phyloP scores from a whole-genome alignment of 202 grass and related monocot genomes.

The Zoysia matrella region DNA sequence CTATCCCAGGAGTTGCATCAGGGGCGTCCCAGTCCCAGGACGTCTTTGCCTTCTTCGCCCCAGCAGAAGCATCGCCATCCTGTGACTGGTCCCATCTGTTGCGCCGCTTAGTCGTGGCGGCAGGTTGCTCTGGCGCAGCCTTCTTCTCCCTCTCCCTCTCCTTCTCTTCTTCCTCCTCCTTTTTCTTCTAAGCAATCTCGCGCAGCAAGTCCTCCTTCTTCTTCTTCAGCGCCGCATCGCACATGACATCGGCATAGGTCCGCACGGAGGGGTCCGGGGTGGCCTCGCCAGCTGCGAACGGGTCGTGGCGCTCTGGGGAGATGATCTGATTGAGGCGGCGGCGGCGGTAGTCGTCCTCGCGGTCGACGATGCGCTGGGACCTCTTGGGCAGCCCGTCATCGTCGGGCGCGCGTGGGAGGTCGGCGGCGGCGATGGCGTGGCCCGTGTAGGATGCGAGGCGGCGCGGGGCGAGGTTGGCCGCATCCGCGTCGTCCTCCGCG shows the following conservation, averaged over 20 bases:
- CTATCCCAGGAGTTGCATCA: conserved; percentile 71
- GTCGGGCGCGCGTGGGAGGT: conserved; percentile 60
- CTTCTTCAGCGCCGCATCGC: conserved; percentile 67
- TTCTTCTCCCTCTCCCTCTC: conserved; percentile 52
- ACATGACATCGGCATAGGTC: conserved; percentile 85
- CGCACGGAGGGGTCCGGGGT: conserved; percentile 81
- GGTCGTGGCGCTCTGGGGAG: conserved; percentile 88
- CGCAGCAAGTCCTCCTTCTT: conserved; percentile 81
- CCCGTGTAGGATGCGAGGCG: conserved; percentile 78
- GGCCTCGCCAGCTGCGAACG: conserved; percentile 78
- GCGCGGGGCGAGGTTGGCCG: conserved; percentile 55
- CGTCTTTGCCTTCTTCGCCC: conserved; percentile 49
- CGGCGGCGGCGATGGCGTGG: conserved; percentile 67
- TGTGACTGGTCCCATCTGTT: conserved; percentile 73
- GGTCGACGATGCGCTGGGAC: no score
- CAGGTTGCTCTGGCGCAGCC: conserved; percentile 50
- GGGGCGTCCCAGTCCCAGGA: conserved; percentile 91
- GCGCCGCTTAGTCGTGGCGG: conserved; percentile 55
- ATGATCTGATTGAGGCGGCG: conserved; percentile 45
- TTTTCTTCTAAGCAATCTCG: conserved; percentile 32
- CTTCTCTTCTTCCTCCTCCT: conserved; percentile 74
- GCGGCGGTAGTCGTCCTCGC: no score
- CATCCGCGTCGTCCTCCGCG: conserved; percentile 57
- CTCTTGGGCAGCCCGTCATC: no score
- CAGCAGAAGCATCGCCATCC: conserved; percentile 18